Base-by-base conservation (phyloP, 148 eudicot species). In the Fagopyrum tataricum region DNA sequence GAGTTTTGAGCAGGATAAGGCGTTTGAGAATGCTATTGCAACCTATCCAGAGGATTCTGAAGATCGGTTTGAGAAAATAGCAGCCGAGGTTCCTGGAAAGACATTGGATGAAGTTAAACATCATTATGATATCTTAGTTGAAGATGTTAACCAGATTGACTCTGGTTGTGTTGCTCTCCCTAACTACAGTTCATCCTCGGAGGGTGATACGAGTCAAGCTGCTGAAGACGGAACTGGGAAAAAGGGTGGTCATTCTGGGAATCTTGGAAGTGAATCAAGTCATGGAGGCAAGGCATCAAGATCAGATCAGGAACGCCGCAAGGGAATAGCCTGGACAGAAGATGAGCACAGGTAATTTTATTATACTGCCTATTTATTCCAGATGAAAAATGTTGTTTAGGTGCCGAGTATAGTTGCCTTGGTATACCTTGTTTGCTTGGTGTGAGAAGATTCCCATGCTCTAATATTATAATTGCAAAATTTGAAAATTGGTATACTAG, bases 281-380 rank as follows among this genome's bases (percentile, higher is more conserved):
- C 83, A 81, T 14, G 93, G 89, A 70, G 85, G 84, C 74, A 91
- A 88, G 87, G 79, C 82, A 13, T 84, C 88, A 10, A 89, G 64
- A 74, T 71, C 91, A n/a, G 98, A 93, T 26, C 98, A 94, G 81
- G 97, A 94, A 73, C 91, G 98, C 2, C 86, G 98, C 23, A 94
- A 86, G 77, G 98, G 98, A 59, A 89, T 94, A 70, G 93, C 98
- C 73, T 94, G 98, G 98, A 91, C 98, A 6, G 98, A 91, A 83
- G 98, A 94, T 51, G 98, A 94, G 70, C 98, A 94, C 90, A 91
- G 92, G 98, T 91, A 64, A 82, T 24, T 15, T 39, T 37, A 6
- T 64, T 43, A 31, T 39, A 7, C 43, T 26, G n/a, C 44, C 44
- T 64, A 20, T 37, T 56, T 10, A 56, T 56, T 56, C 31, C 31